Evolutionary conservation across 1,284 basidiomycete species (phyloP).

Genomic region (Cryptococcus hybrid): DNA sequence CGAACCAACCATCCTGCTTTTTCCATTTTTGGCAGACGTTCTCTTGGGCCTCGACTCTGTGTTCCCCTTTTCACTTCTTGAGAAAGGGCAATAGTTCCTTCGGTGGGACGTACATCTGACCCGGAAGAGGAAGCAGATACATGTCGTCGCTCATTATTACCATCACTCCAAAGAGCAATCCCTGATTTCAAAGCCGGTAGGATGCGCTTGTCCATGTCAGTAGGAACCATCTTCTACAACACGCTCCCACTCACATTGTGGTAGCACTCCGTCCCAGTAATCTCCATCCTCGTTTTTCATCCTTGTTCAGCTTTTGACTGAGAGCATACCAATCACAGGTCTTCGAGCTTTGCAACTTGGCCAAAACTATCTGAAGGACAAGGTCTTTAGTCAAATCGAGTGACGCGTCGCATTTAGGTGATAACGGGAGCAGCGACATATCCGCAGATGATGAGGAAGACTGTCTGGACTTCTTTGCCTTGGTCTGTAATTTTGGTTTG

Average conservation of each 20-base stretch:
- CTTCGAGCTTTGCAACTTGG: slow-evolving; percentile 27
- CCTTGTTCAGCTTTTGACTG: slow-evolving; percentile 9
- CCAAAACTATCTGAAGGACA: slow-evolving; percentile 26
- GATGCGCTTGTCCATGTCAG: not conserved
- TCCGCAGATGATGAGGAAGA: too few relatives aligned
- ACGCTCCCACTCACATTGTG: slow-evolving; percentile 24
- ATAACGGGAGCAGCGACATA: too few relatives aligned
- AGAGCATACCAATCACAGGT: slow-evolving; percentile 35
- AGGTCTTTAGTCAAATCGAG: slow-evolving; percentile 17
- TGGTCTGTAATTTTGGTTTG: too few relatives aligned
- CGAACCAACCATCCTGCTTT: not conserved
- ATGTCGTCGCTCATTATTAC: not conserved
- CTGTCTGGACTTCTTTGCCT: too few relatives aligned
- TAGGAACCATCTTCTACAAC: not conserved
- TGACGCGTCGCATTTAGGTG: too few relatives aligned
- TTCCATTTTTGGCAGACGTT: not conserved
- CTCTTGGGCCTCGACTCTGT: not conserved
- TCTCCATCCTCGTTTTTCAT: not conserved
- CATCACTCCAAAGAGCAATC: not conserved
- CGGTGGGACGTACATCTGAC: not conserved
- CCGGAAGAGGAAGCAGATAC: not conserved
- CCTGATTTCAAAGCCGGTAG: not conserved
- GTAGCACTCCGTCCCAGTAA: slow-evolving; percentile 25
- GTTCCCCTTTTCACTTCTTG: not conserved
- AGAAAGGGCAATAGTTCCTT: not conserved